Evolutionary conservation across 1,139 yeast species (phyloP), one percentile per base, ranked within the genome.

Genomic region (Candida sp.): DNA sequence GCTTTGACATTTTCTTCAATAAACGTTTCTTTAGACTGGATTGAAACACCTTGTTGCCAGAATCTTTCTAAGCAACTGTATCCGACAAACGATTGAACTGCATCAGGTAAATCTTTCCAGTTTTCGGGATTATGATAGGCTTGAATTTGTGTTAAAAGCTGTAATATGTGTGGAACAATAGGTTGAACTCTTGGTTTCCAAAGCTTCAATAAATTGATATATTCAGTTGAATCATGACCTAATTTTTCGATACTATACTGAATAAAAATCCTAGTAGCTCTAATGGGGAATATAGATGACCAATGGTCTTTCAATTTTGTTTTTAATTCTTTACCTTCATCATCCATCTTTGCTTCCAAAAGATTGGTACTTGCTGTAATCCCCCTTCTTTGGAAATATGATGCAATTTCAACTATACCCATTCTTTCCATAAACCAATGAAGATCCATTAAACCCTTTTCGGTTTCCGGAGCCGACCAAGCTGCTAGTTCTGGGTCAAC

Each of bases 361-460:
- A 95, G 66, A 60, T 91, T 82, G 1, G 96, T 85, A 23, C 74
- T 67, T 2, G 91, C 89, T 1, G 87, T 77, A 25, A 91, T 93
- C 5, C 88, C 89, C 52, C 98, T 75, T 12, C 81, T 77, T 51
- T 84, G 84, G 64, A 95, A 91, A 58, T 95, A 95, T 45, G 87
- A 86, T 0, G 97, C 96, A 57, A 95, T 93, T 60, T 83, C 83
- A 3, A 90, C 98, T 43, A 95, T 88, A 3, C 99, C 99, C 45
- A 95, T 77, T 55, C 98, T 78, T 63, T 91, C 98, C 97, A 93
- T 91, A 55, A 95, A 95, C 97, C 98, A 91, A 51, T 89, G 96
- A 42, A 95, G 72, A 57, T 93, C 96, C 61, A 84, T 73, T 35
- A 93, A 68, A 0, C 97, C 98, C 56, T 88, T 88, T 53, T 89